Evolutionary conservation across 2,329 filamentous ascomycete genomes (phyloP), one percentile per base, ranked within the genome.

Genomic region (Calonectria leucothoes): DNA sequence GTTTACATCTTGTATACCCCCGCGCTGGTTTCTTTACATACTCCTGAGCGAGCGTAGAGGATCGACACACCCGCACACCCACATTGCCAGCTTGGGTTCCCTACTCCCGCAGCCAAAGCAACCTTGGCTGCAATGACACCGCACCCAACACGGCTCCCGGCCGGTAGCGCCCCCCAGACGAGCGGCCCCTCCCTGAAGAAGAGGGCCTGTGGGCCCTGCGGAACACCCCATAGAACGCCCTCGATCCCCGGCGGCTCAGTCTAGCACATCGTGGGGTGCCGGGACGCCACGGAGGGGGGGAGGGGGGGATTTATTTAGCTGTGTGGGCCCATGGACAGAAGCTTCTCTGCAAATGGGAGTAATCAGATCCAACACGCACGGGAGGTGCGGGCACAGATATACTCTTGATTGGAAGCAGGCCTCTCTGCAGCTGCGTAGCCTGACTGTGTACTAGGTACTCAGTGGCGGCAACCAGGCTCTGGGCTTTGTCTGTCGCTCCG

Each of bases 221-320:
- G 69, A 72, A 70, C 69, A 27, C 63, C 68, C 69, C 55, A 65
- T 79, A 76, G 76, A 69, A 77, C 77, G 51, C 33, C 69, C 52
- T 48, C 69, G 52, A 51, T 75, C 70, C 64, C 61, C 71, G 71
- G 69, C 70, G 66, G 73, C 74, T 70, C 66, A 69, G 55, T 70
- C 66, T 74, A 78, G 71, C 55, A 61, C 35, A 61, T 61, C 78
- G 78, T 79, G 78, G 78, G 78, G 77, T 80, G 76, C 71, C 64
- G 70, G 66, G 70, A 72, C 77, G 70, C 77, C 76, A 78, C 68
- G 66, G 67, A 33, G 49, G 42, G n/a, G n/a, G n/a, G n/a, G n/a
- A n/a, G n/a, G n/a, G n/a, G n/a, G n/a, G n/a, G n/a, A n/a, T n/a
- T n/a, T n/a, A 45, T 45, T 70, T 64, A 17, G 63, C 74, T 31